Base-by-base conservation (phyloP, 1,284 basidiomycete species). In the Omphalotus olearius region DNA sequence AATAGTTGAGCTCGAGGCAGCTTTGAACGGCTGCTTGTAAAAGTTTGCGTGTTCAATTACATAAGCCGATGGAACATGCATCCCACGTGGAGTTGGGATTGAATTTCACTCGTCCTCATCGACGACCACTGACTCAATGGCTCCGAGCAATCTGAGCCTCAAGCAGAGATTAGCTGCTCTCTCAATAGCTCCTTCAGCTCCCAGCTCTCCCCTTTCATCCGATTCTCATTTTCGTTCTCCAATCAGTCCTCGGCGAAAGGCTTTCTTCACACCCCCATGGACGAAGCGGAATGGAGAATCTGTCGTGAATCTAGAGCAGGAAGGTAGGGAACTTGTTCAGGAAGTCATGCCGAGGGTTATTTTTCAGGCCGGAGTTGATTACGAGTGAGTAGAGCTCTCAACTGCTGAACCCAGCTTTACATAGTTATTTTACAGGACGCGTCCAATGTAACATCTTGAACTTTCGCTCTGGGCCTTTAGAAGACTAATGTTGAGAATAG, bases 341-440 rank as follows among this genome's bases (percentile, higher is more conserved):
- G 77, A 84, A 16, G 78, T 87, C 35, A 80, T 92, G 69, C 65
- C 70, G 33, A 80, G 73, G 62, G 73, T 92, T 69, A 89, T 93
- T 47, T 91, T 89, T 59, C 91, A 92, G 63, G 90, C 91, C 36
- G 90, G 91, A 1, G 87, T 93, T 50, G 91, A 93, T 68, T 91
- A 82, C 61, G 90, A 92, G 88, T 91, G 60, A 81, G 86, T 83
- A 51, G 30, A 33, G 30, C 9, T 13, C 2, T 10, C 2, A 33
- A 17, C 14, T 37, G 33, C 25, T 16, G 53, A 35, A 49, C 56
- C 52, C 58, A 35, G 26, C 46, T 47, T 50, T 51, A 45, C 37
- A 55, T 33, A 51, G 41, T 23, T 43, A 39, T 51, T 28, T 39
- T 50, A 53, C 52, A 91, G 89, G 66, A 92, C 90, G 47, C 76